Evolutionary conservation across 495 filamentous ascomycete genomes (phyloP).

Genomic region (Aspergillus saccharolyticus): DNA sequence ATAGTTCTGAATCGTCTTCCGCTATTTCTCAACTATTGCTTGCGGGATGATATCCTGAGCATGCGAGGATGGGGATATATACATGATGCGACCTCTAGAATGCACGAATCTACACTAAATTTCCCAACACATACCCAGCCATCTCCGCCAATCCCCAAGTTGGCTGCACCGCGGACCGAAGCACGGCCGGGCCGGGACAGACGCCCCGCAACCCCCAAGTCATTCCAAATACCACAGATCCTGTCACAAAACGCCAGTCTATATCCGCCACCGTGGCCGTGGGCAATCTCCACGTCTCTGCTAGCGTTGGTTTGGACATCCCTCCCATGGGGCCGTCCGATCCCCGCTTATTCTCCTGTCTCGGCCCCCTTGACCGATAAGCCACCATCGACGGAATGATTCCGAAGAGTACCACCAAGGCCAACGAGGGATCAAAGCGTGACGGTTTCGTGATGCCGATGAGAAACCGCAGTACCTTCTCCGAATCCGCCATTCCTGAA

Average conservation of each 20-base stretch:
- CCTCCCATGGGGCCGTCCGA: constrained; percentile 8
- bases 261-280: constrained; percentile 45
- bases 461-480: constrained; percentile 53
- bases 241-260: constrained; percentile 49
- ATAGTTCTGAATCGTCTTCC: neutral
- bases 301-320: constrained; percentile 34
- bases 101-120: constrained; percentile 19
- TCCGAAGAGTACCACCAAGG: constrained; percentile 47
- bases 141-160: constrained; percentile 46
- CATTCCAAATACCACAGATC: constrained; percentile 48
- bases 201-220: constrained; percentile 53
- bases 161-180: constrained; percentile 46
- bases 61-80: neutral
- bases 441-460: constrained; percentile 37
- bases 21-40: neutral
- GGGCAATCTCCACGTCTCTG: constrained; percentile 42
- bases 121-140: constrained; percentile 45
- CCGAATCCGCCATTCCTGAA: constrained; percentile 50
- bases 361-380: constrained; percentile 30
- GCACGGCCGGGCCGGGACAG: constrained; percentile 52
- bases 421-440: constrained; percentile 51
- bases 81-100: neutral
- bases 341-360: constrained; percentile 17
- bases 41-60: too few relatives aligned
- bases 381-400: constrained; percentile 41